Conservation (phyloP, 768 basidiomycete species). For the Bullera alba region DNA sequence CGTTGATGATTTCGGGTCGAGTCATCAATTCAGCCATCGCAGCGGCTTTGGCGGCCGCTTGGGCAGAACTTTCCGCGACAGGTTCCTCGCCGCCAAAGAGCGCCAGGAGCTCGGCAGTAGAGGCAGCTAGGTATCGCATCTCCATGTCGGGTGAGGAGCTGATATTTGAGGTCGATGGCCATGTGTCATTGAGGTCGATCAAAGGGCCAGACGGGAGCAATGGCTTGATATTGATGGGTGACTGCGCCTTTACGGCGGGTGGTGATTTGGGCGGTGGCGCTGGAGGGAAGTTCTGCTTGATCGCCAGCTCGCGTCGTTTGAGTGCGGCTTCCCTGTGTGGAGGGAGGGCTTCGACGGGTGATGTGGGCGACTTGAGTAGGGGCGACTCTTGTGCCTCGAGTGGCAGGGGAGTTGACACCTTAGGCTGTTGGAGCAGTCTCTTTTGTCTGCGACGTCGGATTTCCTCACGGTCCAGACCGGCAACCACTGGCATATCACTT, state of each 20-base stretch:
- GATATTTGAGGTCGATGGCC: background rate
- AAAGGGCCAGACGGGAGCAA: constrained; percentile 16
- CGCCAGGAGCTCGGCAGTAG: constrained; percentile 20
- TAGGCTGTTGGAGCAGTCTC: too few relatives aligned
- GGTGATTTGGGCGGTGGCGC: too few relatives aligned
- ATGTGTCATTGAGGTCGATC: constrained; percentile 14
- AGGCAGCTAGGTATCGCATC: constrained; percentile 10
- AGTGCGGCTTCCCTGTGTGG: constrained; percentile 34
- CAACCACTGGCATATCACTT: too few relatives aligned
- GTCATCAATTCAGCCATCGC: constrained; percentile 1
- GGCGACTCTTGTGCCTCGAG: too few relatives aligned
- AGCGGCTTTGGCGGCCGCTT: constrained; percentile 13
- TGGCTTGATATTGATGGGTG: background rate
- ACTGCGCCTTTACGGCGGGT: too few relatives aligned
- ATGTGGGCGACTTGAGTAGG: too few relatives aligned
- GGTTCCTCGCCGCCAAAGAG: constrained; percentile 17
- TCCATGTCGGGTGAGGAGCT: constrained; percentile 4
- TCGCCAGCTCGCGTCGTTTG: constrained; percentile 19
- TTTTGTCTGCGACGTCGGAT: too few relatives aligned
- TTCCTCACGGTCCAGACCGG: too few relatives aligned
- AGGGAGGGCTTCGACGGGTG: constrained; percentile 7
- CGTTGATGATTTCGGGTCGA: constrained; percentile 1
- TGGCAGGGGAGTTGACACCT: too few relatives aligned
- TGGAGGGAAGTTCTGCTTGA: background rate
- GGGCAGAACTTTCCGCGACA: constrained; percentile 21